Base-by-base conservation (phyloP, 2,329 filamentous ascomycete genomes). In the Aureobasidium sp. region DNA sequence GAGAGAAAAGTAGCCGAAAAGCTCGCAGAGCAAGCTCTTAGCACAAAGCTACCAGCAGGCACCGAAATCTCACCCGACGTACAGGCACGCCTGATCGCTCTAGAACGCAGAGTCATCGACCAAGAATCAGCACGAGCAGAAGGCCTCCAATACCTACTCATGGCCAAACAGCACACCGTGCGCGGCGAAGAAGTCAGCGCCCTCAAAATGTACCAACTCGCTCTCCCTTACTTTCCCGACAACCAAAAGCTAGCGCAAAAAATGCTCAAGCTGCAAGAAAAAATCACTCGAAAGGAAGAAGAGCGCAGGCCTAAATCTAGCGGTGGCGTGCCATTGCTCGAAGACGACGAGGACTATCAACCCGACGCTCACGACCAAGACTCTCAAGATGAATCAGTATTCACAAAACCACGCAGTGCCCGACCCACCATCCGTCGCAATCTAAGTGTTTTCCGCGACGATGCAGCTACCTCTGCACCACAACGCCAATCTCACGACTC, bases 1-100 rank as follows among this genome's bases (percentile, higher is more conserved):
- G 90, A 96, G 74, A 90, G 88, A 68, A 96, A 96, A 69, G 90
- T 97, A 0, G 87, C 88, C 63, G 91, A 96, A 75, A 91, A 94
- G 39, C 79, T 97, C 1, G 91, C 92, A 0, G 86, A 87, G n/a
- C 84, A 88, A 58, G 85, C 83, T 1, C 70, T 84, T 15, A 81
- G 83, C 65, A 84, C 87, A 45, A 75, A 80, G 16, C 75, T 81
- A 63, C 71, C 78, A 63, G 65, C 76, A 45, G 62, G 71, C 66
- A 63, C 72, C 66, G 65, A 75, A 66, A 81, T 93, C 41, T 90
- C 86, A 64, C 88, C 91, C 34, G 87, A 91, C 30, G 83, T 97
- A 27, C 89, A 94, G 68, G 85, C 81, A 62, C 86, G 93, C 0
- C 79, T 97, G 0, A 90, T 96, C 63, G 87, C 89, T 0, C 80